Evolutionary conservation across 2,329 filamentous ascomycete species (phyloP).

Genomic region (Colletotrichum lentis): DNA sequence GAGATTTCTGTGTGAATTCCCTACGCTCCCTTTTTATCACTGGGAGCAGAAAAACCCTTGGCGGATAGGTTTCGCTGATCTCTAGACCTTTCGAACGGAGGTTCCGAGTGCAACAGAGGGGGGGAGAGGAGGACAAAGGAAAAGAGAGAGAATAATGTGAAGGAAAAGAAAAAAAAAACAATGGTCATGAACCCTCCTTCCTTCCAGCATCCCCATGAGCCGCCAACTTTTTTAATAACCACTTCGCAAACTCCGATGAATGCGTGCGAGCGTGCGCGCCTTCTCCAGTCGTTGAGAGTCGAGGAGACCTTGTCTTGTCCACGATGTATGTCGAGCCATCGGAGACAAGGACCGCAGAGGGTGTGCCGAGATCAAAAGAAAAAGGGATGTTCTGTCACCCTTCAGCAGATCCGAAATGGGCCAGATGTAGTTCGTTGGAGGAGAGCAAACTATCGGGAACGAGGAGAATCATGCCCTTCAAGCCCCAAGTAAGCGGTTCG

Average conservation of each 20-base stretch:
- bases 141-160: slow-evolving; percentile 13
- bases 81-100: slow-evolving; percentile 13
- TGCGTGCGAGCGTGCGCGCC: slow-evolving; percentile 36
- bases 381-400: slow-evolving; percentile 17
- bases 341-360: slow-evolving; percentile 31
- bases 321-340: slow-evolving; percentile 4
- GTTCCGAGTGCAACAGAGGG: slow-evolving; percentile 28
- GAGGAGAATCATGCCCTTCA: slow-evolving; percentile 28
- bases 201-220: slow-evolving; percentile 37
- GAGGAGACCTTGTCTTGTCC: slow-evolving; percentile 29
- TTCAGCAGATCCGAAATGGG: slow-evolving; percentile 27
- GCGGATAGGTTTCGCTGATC: slow-evolving; percentile 26
- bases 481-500: slow-evolving; percentile 35
- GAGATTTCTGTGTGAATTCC: slow-evolving; percentile 31
- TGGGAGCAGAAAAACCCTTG: slow-evolving; percentile 26
- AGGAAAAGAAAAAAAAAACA: slow-evolving; percentile 13
- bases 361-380: slow-evolving; percentile 27
- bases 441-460: slow-evolving; percentile 31
- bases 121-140: slow-evolving; percentile 34
- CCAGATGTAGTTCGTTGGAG: slow-evolving; percentile 21
- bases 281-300: slow-evolving; percentile 37
- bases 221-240: slow-evolving; percentile 34
- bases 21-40: slow-evolving; percentile 31
- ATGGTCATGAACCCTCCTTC: slow-evolving; percentile 35
- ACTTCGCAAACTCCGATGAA: slow-evolving; percentile 39